A percentile compares a stretch with the other conserved stretches of the same genome.
phyloP scores from a whole-genome alignment of 2,329 filamentous ascomycete genomes.

The Monosporascus sp. region DNA sequence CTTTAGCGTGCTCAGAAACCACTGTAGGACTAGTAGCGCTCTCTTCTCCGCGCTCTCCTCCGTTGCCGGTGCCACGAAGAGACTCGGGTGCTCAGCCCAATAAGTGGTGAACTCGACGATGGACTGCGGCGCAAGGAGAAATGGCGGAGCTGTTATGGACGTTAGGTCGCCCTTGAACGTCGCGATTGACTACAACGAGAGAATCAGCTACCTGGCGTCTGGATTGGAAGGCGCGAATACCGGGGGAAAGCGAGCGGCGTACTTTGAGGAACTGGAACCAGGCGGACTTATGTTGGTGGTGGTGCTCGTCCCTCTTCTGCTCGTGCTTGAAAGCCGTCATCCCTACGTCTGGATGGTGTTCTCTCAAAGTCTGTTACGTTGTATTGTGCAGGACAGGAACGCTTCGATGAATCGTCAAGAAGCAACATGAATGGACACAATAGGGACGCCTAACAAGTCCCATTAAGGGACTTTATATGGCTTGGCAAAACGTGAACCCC shows the following conservation, averaged over 20 bases:
- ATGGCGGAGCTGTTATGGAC: constrained; percentile 74
- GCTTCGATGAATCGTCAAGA: too few species aligned
- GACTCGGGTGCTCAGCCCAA: constrained; percentile 71
- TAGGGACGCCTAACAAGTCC: too few species aligned
- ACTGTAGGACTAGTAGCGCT: constrained; percentile 83
- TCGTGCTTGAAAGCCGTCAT: constrained; percentile 6
- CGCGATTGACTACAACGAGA: constrained; percentile 56
- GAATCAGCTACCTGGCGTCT: constrained; percentile 1
- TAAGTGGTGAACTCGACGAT: constrained; percentile 77
- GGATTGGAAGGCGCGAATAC: neutral
- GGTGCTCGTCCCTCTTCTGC: constrained; percentile 18
- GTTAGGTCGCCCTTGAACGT: constrained; percentile 80
- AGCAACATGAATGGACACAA: too few species aligned
- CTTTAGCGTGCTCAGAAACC: constrained; percentile 91
- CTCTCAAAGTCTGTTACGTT: neutral
- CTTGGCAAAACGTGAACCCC: too few species aligned
- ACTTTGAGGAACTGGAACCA: constrained; percentile 26
- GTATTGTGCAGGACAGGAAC: too few species aligned
- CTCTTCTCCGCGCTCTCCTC: constrained; percentile 78
- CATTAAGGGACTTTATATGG: too few species aligned
- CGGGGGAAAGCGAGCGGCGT: neutral
- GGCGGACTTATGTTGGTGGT: constrained; percentile 21
- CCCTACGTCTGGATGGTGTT: neutral
- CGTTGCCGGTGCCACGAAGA: constrained; percentile 76
- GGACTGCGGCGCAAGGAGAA: constrained; percentile 74